Evolutionary conservation across 1,284 basidiomycete genomes (phyloP).

Genomic region (Farysia itapuensis): DNA sequence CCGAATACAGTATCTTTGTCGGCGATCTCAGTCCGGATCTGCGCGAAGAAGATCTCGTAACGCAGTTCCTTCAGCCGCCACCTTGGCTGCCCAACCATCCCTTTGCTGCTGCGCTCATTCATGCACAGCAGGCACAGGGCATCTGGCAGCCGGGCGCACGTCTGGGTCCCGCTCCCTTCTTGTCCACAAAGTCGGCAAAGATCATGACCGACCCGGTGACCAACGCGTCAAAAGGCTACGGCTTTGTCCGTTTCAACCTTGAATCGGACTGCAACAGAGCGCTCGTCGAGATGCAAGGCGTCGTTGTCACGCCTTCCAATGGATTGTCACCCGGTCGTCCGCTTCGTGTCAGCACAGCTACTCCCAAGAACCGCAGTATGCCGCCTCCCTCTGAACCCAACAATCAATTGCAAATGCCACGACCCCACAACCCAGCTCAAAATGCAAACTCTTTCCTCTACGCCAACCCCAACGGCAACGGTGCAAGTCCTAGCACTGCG

Average conservation of each 20-base stretch:
- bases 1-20: conserved; percentile 51
- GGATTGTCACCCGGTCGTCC: conserved; percentile 45
- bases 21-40: conserved; percentile 48
- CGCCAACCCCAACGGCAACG: conserved; percentile 4
- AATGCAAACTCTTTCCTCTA: conserved; percentile 19
- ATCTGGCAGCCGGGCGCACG: conserved; percentile 36
- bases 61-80: conserved; percentile 51
- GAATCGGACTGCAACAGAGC: conserved; percentile 52
- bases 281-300: conserved; percentile 55
- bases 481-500: not conserved
- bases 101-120: conserved; percentile 40
- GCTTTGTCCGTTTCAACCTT: conserved; percentile 50
- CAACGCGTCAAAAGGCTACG: conserved; percentile 48
- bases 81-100: conserved; percentile 49
- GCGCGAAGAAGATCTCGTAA: conserved; percentile 51
- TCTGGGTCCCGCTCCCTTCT: conserved; percentile 47
- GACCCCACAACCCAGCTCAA: conserved; percentile 29
- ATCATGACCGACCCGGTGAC: conserved; percentile 51
- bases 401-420: conserved; percentile 32
- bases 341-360: conserved; percentile 48
- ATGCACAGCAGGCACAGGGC: conserved; percentile 48
- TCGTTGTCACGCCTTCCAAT: conserved; percentile 33
- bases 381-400: conserved; percentile 5
- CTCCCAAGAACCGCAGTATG: conserved; percentile 44
- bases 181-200: conserved; percentile 49